phyloP scores from a whole-genome alignment of 2,329 filamentous ascomycete species.

The Meredithiella fracta region DNA sequence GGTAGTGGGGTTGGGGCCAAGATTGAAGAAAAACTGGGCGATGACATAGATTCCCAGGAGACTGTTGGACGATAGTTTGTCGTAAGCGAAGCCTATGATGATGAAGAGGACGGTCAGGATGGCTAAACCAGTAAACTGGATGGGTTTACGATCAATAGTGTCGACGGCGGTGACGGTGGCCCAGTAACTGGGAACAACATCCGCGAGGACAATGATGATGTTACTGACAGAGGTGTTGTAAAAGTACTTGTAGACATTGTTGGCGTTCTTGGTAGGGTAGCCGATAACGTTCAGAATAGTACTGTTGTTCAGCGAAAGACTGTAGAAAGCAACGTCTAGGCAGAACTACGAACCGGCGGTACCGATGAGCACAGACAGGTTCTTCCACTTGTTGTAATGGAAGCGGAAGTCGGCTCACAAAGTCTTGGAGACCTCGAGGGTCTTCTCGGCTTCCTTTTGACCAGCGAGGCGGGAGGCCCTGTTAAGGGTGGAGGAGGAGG shows the following conservation, averaged over 20 bases:
- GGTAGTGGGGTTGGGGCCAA: constrained; percentile 40
- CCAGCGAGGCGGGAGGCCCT: constrained; percentile 46
- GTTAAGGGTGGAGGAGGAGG: constrained; percentile 45
- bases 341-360: constrained; percentile 53
- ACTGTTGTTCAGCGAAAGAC: constrained; percentile 60
- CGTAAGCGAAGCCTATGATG: constrained; percentile 19
- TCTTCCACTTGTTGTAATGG: constrained; percentile 56
- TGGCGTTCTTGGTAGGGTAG: constrained; percentile 34
- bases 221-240: constrained; percentile 65
- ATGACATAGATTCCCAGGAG: constrained; percentile 36
- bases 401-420: constrained; percentile 53
- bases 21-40: constrained; percentile 34
- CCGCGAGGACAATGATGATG: constrained; percentile 61
- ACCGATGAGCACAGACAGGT: constrained; percentile 44
- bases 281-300: constrained; percentile 57
- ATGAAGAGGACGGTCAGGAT: constrained; percentile 45
- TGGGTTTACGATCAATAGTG: constrained; percentile 59
- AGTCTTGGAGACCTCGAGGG: constrained; percentile 51
- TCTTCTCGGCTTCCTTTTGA: constrained; percentile 34
- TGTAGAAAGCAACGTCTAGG: constrained; percentile 46
- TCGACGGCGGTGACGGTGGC: constrained; percentile 60
- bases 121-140: constrained; percentile 49
- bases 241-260: constrained; percentile 49
- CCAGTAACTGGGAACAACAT: constrained; percentile 71
- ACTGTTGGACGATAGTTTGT: constrained; percentile 33